Base-by-base conservation (phyloP, 129 eudicot genomes). In the Apium graveolens region DNA sequence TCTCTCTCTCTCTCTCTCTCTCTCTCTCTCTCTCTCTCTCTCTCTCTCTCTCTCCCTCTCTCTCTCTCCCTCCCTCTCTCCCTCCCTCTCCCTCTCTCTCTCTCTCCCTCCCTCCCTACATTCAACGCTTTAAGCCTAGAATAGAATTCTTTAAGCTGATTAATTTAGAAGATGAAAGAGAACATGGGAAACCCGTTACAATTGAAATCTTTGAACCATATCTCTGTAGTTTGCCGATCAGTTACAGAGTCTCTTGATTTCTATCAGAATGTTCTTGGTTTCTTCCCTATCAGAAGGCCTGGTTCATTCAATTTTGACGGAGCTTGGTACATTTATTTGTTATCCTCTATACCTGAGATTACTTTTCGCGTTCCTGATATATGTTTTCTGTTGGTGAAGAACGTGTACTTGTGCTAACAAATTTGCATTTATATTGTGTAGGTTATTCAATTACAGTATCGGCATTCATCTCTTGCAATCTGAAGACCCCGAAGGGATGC, bases 391-490 rank as follows among this genome's bases (percentile, higher is more conserved):
- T 53, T 53, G 20, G 62, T 53, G 20, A 20, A 18, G 3, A 20
- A 53, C 26, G 26, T 1, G 26, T 53, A 53, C 26, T 20, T 8
- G 12, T 55, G 63, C 65, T 57, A 57, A 57, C n/a, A 60, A n/a
- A n/a, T 26, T 60, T 60, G 68, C 34, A n/a, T 60, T n/a, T 34
- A 20, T 70, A 7, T 32, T 5, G 26, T 71, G 78, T 42, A 82
- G 85, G 85, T 78, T 82, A 37, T 82, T 82, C 77, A 82, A 82
- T 39, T 78, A 77, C 66, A 80, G 73, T 5, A 55, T 82, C 32
- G 85, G 85, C 38, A 82, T 82, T 42, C 85, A 82, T 72, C 80
- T 82, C 3, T 32, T 82, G 70, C 85, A 82, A 78, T 77, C 85
- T 24, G 81, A 77, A 41, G 81, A 82, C 76, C 79, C 78, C 3